Conservation (phyloP, 2,329 filamentous ascomycete species). For the Verticillium nubilum region DNA sequence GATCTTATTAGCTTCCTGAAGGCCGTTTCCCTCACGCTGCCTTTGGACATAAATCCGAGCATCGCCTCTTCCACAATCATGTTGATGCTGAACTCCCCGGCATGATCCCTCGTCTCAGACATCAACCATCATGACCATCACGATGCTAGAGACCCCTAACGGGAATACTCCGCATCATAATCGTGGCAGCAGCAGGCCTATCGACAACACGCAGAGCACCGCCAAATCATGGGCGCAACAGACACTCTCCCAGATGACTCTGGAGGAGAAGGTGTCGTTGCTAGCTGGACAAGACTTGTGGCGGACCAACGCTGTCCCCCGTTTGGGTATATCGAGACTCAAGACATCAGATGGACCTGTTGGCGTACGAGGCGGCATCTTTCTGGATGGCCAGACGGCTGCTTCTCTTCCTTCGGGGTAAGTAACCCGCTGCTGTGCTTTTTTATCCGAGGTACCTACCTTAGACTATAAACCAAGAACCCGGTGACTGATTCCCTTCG, state of each 20-base stretch:
- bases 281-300: conserved; percentile 7
- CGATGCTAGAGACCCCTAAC: not conserved
- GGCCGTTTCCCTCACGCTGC: no score
- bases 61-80: no score
- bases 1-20: no score
- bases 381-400: conserved; percentile 10
- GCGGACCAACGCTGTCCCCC: conserved; percentile 11
- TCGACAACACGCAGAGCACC: not conserved
- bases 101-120: no score
- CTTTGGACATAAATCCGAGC: no score
- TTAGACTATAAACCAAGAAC: no score
- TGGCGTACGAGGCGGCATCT: conserved; percentile 15
- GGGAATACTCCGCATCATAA: not conserved
- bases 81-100: no score
- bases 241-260: not conserved
- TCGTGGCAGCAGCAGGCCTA: not conserved
- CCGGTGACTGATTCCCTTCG: conserved; percentile 11
- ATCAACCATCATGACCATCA: not conserved
- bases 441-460: no score
- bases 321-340: conserved; percentile 10
- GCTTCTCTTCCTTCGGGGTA: not conserved
- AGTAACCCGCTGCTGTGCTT: not conserved
- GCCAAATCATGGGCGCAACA: not conserved
- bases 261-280: conserved; percentile 9
- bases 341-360: conserved; percentile 15